Base-by-base conservation (phyloP, 2,329 filamentous ascomycete genomes). In the Metarhizium sp. region DNA sequence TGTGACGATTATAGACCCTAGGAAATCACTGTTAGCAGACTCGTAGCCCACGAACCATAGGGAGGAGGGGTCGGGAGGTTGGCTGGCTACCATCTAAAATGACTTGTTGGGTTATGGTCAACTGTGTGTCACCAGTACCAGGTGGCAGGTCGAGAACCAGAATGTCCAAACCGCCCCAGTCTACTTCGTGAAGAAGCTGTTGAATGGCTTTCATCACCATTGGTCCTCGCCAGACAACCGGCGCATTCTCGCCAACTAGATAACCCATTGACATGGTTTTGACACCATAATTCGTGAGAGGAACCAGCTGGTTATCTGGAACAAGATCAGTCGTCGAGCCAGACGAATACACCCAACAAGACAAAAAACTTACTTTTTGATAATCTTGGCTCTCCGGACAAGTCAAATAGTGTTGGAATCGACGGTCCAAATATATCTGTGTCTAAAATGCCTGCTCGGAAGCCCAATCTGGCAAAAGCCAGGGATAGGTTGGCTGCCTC, bases 261-360 rank as follows among this genome's bases (percentile, higher is more conserved):
- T 96, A 97, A 51, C 94, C 94, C 89, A 99, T 97, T 0, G 92
- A 96, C 94, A 99, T 99, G 54, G 91, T 95, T 72, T 95, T 95
- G 55, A 99, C 81, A 45, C 94, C 94, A 74, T 97, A 97, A 67
- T 95, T 96, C 25, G 88, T 91, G 29, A 99, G 74, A 0, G 94
- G 94, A 2, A 97, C 66, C 3, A 99, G 79, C 64, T 91, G 86
- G 64, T 92, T 91, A 62, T 87, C 83, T 89, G 59, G 53, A 11
- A 25, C 20, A 30, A 7, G 11, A 3, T 4, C 25, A 7, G 30
- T 38, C 32, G 10, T 25, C 32, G 7, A 11, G 32, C 32, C 32
- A 34, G 32, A 34, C 7, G 32, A 34, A 11, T 34, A 25, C 11
- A 46, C 2, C 13, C 25, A 18, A 36, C 6, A 32, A 13, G 7